Evolutionary conservation across 257 asterid genomes (phyloP).

Genomic region (Salvia miltiorrhiza): DNA sequence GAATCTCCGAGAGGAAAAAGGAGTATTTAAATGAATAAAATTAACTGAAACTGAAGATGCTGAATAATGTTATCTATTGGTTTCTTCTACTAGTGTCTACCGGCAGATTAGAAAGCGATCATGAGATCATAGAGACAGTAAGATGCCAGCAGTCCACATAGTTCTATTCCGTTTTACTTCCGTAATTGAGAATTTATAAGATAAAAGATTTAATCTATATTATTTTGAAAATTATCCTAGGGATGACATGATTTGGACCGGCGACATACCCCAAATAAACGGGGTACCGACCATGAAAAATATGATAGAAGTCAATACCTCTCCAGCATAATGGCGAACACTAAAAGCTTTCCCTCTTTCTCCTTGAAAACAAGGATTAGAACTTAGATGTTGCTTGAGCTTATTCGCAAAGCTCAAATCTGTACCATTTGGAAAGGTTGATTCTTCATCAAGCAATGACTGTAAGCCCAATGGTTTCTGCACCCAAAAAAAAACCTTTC

Average conservation of each 20-base stretch:
- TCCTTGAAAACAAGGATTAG: slow-evolving; percentile 82
- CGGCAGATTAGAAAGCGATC: not conserved
- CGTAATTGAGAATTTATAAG: too few relatives aligned
- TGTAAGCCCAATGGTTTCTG: slow-evolving; percentile 94
- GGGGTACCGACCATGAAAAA: not conserved
- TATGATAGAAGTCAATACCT: slow-evolving; percentile 46
- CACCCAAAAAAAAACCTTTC: slow-evolving; percentile 22
- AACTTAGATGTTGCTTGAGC: slow-evolving; percentile 81
- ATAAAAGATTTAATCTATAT: too few relatives aligned
- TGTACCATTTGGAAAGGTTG: slow-evolving; percentile 96
- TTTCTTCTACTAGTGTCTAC: not conserved
- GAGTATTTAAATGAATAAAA: not conserved
- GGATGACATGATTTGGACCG: too few relatives aligned
- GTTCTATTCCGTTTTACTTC: too few relatives aligned
- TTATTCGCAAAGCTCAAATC: slow-evolving; percentile 94
- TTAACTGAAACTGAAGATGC: not conserved
- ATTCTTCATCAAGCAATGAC: slow-evolving; percentile 95
- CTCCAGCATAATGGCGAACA: slow-evolving; percentile 94
- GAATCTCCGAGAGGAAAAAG: not conserved
- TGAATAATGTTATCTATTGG: not conserved
- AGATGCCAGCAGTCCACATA: not conserved
- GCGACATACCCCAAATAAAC: too few relatives aligned
- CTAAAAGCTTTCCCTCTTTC: slow-evolving; percentile 82
- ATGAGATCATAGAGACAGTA: slow-evolving; percentile 4
- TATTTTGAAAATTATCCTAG: too few relatives aligned